Evolutionary conservation across 2,329 filamentous ascomycete species (phyloP), one percentile per base, ranked within the genome.

Genomic region (Onygenales sp.): DNA sequence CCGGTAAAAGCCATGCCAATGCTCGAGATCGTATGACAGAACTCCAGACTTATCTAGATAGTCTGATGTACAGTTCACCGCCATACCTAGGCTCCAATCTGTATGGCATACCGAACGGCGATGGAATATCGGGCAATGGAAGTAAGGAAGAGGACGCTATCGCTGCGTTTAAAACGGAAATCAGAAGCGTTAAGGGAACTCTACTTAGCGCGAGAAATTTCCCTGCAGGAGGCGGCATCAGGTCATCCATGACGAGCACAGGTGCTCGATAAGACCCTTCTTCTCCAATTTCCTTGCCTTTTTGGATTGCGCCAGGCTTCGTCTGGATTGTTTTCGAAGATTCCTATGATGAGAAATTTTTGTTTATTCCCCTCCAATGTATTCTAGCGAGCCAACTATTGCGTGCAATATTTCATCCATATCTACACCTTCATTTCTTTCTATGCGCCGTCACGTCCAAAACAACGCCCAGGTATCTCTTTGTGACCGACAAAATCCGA

Each of bases 191-290:
- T 17, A 85, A 85, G 65, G 82, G 82, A 10, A 80, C 82, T 2
- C 70, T 85, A 53, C 64, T 85, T 57, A 83, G 80, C 63, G 79
- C 81, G 7, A 78, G 79, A 57, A 81, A 83, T 57, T 85, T 85
- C 58, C 79, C 77, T 7, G 44, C 57, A 21, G 64, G 57, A n/a
- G 46, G 48, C 13, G 51, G 51, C 13, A 33, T 43, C 11, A 51
- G 49, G 43, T 43, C 39, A 7, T 9, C 33, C 5, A 38, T 45
- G 17, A 31, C 50, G 33, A 38, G 17, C 38, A 14, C 41, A 7
- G 35, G 46, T 49, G 11, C 14, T 32, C 46, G 46, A 21, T 49
- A 49, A 10, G 38, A 48, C 38, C 2, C 21, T 27, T 27, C 21
- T 27, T 27, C 21, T 27, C 21, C 21, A 27, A 5, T 27, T 27